A percentile compares a stretch with the other conserved stretches of the same genome.
phyloP scores from a whole-genome alignment of 2,329 filamentous ascomycete genomes.

The Ilyonectria sp. region DNA sequence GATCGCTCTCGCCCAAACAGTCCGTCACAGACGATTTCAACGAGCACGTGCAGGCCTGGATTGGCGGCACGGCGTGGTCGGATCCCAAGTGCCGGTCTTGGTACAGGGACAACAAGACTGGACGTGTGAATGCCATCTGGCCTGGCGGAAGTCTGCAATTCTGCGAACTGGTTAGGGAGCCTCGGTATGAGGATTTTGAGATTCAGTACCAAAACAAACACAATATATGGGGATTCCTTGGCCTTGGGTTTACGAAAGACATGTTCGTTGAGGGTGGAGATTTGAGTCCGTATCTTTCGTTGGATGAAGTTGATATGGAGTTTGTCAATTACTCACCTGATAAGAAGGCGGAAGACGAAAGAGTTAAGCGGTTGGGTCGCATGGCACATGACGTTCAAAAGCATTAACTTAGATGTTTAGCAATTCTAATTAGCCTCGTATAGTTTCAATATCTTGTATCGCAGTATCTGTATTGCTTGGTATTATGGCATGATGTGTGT shows the following conservation, averaged over 20 bases:
- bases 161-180: conserved; percentile 7
- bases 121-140: conserved; percentile 24
- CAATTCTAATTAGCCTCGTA: no score
- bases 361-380: neutral
- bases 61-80: conserved; percentile 12
- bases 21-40: conserved; percentile 18
- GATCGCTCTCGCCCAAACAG: conserved; percentile 7
- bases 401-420: no score
- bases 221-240: conserved; percentile 18
- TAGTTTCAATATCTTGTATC: no score
- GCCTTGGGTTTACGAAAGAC: conserved; percentile 11
- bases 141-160: conserved; percentile 20
- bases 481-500: no score
- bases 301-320: conserved; percentile 2
- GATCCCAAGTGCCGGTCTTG: conserved; percentile 20
- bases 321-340: conserved; percentile 9
- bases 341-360: conserved; percentile 12
- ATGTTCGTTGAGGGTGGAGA: conserved; percentile 13
- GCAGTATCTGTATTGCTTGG: no score
- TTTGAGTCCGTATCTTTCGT: conserved; percentile 9
- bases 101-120: conserved; percentile 22
- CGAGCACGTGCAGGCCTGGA: conserved; percentile 18
- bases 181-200: conserved; percentile 22
- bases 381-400: conserved; percentile 6
- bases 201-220: conserved; percentile 17